A percentile compares a stretch with the other conserved stretches of the same genome.
These are phyloP conservation scores for Fusarium hainanense DNA, from an alignment of 2,329 filamentous ascomycete species.

Conservation along the genomic window DNA sequence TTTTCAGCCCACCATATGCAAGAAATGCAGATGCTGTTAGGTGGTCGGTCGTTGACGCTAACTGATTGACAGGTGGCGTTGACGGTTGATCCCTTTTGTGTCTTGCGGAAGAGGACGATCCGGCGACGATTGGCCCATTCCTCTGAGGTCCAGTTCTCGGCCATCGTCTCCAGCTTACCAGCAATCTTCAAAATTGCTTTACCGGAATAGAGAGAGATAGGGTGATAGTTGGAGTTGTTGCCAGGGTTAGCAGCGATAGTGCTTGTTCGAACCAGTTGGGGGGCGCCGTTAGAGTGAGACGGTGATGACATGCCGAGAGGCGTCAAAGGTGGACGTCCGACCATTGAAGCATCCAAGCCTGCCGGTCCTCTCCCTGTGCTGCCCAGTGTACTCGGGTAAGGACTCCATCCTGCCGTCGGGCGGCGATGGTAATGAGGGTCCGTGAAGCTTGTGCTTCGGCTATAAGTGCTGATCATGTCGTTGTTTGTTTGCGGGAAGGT, in stretches of 20 bases:
- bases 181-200: constrained; percentile 89
- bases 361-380: constrained; percentile 57
- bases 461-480: constrained; percentile 67
- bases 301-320: constrained; percentile 61
- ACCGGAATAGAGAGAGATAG: constrained; percentile 82
- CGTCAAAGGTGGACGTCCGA: constrained; percentile 59
- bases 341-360: constrained; percentile 57
- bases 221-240: constrained; percentile 70
- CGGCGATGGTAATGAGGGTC: constrained; percentile 60
- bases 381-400: constrained; percentile 56
- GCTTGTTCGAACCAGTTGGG: constrained; percentile 67
- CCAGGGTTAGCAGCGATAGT: constrained; percentile 57
- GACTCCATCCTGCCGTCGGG: constrained; percentile 54
- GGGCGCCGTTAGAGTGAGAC: constrained; percentile 49
- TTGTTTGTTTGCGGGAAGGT: constrained; percentile 56
- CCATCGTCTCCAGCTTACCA: constrained; percentile 87
- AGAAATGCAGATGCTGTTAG: constrained; percentile 92
- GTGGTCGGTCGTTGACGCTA: constrained; percentile 79
- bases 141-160: constrained; percentile 81
- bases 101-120: constrained; percentile 88
- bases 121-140: constrained; percentile 83
- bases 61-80: constrained; percentile 83
- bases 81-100: constrained; percentile 84
- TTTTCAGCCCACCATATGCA: constrained; percentile 98
- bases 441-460: constrained; percentile 61